Evolutionary conservation across 768 basidiomycete genomes (phyloP).

Genomic region (Calocybe gangraenosa): DNA sequence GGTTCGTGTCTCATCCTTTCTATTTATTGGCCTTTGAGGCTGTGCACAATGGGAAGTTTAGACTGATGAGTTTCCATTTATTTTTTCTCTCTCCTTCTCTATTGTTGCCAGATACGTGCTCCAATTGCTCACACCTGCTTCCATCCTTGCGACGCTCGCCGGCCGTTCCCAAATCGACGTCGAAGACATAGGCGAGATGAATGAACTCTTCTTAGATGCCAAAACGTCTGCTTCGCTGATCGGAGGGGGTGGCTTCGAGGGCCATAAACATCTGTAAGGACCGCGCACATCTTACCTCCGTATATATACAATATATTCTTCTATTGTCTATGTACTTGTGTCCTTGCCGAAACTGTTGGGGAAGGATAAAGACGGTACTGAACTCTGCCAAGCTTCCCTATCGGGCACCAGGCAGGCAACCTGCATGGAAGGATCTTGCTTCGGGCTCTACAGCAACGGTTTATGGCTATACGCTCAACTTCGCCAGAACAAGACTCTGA

Average conservation of each 20-base stretch:
- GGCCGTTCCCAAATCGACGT: constrained; percentile 79
- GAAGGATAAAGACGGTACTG: too few relatives aligned
- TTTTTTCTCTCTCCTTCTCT: too few relatives aligned
- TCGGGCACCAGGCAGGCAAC: too few relatives aligned
- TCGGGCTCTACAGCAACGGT: too few relatives aligned
- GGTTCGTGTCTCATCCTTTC: too few relatives aligned
- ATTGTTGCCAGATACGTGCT: constrained; percentile 90
- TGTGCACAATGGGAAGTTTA: background rate
- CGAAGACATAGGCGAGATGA: constrained; percentile 93
- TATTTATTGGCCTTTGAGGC: background rate
- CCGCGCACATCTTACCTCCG: background rate
- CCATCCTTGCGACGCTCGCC: constrained; percentile 74
- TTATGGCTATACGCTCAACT: too few relatives aligned
- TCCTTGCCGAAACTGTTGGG: too few relatives aligned
- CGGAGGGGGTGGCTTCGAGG: constrained; percentile 32
- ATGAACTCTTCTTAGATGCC: constrained; percentile 92
- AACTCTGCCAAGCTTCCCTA: too few relatives aligned
- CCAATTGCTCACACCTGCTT: constrained; percentile 87
- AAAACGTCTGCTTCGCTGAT: constrained; percentile 70
- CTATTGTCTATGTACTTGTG: background rate
- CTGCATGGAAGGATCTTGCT: too few relatives aligned
- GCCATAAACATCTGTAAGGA: constrained; percentile 20
- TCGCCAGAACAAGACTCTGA: too few relatives aligned
- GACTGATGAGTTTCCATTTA: too few relatives aligned
- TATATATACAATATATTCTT: background rate